A percentile compares a stretch with the other conserved stretches of the same genome.
phyloP scores from a whole-genome alignment of 805 yeast genomes.

The Scheffersomyces spartinae region DNA sequence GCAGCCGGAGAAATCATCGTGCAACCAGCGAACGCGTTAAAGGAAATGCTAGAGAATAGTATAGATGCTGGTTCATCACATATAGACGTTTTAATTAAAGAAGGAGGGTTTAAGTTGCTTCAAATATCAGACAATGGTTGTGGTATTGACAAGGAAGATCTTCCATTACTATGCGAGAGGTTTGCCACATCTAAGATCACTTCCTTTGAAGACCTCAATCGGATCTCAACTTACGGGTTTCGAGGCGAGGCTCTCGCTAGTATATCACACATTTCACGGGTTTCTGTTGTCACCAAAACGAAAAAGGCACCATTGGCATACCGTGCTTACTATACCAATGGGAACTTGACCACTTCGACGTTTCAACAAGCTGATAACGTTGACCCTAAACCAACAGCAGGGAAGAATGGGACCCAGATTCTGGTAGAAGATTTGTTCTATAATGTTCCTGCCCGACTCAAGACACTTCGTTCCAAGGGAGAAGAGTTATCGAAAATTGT shows the following conservation, averaged over 20 bases:
- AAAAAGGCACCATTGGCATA: constrained; percentile 53
- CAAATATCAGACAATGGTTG: constrained; percentile 85
- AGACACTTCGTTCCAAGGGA: constrained; percentile 49
- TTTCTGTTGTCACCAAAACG: constrained; percentile 71
- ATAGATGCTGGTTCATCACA: constrained; percentile 73
- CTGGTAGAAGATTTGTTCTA: constrained; percentile 82
- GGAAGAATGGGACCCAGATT: constrained; percentile 77
- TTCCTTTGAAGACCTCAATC: constrained; percentile 61
- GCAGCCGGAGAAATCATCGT: constrained; percentile 97
- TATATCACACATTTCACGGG: constrained; percentile 79
- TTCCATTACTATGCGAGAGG: constrained; percentile 74
- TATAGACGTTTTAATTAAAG: constrained; percentile 74
- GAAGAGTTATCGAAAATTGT: constrained; percentile 73
- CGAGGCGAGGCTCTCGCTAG: constrained; percentile 95
- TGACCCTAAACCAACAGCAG: constrained; percentile 70
- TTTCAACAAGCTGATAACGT: constrained; percentile 23
- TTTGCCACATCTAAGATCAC: constrained; percentile 83
- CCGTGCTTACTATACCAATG: constrained; percentile 56
- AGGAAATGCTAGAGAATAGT: constrained; percentile 86
- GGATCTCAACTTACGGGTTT: constrained; percentile 78
- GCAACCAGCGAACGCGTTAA: constrained; percentile 89
- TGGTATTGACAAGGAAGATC: constrained; percentile 67
- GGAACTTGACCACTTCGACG: constrained; percentile 38
- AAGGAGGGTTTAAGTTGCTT: constrained; percentile 80
- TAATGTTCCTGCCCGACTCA: constrained; percentile 70